These are phyloP conservation scores for Saksenaea oblongispora DNA, from an alignment of 371 early-diverging fungal species.

Conservation along the genomic window DNA sequence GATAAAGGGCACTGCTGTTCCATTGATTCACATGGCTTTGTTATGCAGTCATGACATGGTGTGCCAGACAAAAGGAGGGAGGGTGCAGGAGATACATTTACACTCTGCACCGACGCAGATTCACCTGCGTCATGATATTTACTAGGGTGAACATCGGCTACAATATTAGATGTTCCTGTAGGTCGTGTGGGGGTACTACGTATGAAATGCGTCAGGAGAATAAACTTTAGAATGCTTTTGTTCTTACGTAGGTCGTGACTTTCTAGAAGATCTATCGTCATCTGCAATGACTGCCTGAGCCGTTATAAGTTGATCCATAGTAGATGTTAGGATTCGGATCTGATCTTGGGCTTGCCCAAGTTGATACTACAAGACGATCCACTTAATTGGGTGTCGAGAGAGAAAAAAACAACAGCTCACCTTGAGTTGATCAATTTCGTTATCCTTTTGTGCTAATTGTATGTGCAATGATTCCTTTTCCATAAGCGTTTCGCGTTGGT, in stretches of 20 bases:
- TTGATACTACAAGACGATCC: constrained; percentile 21
- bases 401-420: neutral
- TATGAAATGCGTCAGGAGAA: neutral
- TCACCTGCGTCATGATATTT: neutral
- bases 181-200: neutral
- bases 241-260: neutral
- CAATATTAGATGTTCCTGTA: neutral
- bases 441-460: constrained; percentile 4
- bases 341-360: constrained; percentile 32
- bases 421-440: constrained; percentile 10
- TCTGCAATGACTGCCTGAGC: constrained; percentile 15
- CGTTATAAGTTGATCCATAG: constrained; percentile 41
- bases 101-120: neutral
- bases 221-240: neutral
- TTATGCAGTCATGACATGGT: neutral
- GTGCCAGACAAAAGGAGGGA: neutral
- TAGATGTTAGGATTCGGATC: constrained; percentile 30
- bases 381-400: too few relatives aligned
- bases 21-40: neutral
- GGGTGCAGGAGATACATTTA: neutral
- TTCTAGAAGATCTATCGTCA: neutral
- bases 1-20: neutral
- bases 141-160: neutral
- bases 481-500: constrained; percentile 6
- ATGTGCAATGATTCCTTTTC: constrained; percentile 5